A percentile compares a stretch with the other conserved stretches of the same genome.
Evolutionary conservation across 805 yeast genomes (phyloP).

Genomic region (Spathaspora sp.): DNA sequence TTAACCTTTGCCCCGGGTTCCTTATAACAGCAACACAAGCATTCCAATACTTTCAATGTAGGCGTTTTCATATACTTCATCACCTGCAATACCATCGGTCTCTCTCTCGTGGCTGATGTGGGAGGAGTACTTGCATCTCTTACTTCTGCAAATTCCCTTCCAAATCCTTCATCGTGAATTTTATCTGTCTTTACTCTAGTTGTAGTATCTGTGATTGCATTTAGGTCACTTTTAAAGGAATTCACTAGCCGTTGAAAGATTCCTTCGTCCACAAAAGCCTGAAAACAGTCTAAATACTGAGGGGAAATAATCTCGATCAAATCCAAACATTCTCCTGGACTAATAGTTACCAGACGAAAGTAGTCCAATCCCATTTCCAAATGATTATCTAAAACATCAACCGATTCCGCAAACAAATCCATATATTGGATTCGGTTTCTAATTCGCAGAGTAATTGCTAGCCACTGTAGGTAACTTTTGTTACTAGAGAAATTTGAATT

Average conservation of each 20-base stretch:
- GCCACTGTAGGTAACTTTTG: conserved; percentile 4
- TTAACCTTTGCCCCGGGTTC: neutral
- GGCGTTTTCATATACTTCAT: neutral
- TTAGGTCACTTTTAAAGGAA: neutral
- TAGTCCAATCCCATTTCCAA: conserved; percentile 7
- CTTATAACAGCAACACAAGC: neutral
- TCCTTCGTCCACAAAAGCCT: neutral
- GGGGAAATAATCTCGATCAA: conserved; percentile 7
- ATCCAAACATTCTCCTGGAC: conserved; percentile 1
- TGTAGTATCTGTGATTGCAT: neutral
- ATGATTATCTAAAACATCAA: conserved; percentile 15
- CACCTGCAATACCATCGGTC: neutral
- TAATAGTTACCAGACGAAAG: conserved; percentile 2
- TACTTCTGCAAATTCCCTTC: conserved; percentile 4
- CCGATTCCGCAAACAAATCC: conserved; percentile 4
- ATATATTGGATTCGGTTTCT: neutral
- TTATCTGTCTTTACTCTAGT: neutral
- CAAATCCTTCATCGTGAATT: neutral
- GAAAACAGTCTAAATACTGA: neutral
- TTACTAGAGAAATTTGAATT: neutral
- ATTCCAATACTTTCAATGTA: neutral
- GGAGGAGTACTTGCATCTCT: conserved; percentile 6
- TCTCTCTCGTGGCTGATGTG: neutral
- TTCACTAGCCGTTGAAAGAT: neutral
- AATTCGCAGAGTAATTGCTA: conserved; percentile 1